phyloP scores from a whole-genome alignment of 371 early-diverging fungal genomes.

The Apophysomyces trapeziformis region DNA sequence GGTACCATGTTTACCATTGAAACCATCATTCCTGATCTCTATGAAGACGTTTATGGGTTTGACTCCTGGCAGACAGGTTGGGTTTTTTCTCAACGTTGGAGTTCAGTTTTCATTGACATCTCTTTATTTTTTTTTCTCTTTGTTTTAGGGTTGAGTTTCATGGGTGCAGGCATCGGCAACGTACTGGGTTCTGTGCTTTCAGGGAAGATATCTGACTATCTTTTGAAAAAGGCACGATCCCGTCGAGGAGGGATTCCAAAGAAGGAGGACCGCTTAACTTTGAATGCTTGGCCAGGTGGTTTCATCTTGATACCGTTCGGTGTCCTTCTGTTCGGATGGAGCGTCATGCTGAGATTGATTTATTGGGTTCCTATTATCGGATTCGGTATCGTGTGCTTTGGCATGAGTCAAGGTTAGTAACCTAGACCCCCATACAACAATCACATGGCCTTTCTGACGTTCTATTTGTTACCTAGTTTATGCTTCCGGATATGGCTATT shows the following conservation, averaged over 20 bases:
- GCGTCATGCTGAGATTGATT: slow-evolving; percentile 37
- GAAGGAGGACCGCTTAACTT: slow-evolving; percentile 47
- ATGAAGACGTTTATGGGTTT: slow-evolving; percentile 37
- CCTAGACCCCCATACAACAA: neutral
- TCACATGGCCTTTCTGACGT: neutral
- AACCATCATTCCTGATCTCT: slow-evolving; percentile 46
- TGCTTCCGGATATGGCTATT: slow-evolving; percentile 53
- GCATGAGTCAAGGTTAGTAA: slow-evolving; percentile 56
- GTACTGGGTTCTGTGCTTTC: slow-evolving; percentile 41
- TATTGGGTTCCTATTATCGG: slow-evolving; percentile 57
- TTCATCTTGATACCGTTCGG: slow-evolving; percentile 57
- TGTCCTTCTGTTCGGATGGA: slow-evolving; percentile 60
- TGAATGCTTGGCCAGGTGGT: slow-evolving; percentile 54
- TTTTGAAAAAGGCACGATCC: slow-evolving; percentile 30
- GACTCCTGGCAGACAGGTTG: slow-evolving; percentile 52
- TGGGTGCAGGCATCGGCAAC: slow-evolving; percentile 51
- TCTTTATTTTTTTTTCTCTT: neutral
- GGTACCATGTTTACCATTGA: slow-evolving; percentile 54
- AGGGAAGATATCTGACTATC: slow-evolving; percentile 39
- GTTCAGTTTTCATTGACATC: neutral
- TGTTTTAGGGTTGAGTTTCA: slow-evolving; percentile 36
- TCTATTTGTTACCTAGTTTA: slow-evolving; percentile 25
- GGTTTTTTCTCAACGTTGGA: neutral
- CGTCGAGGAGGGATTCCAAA: slow-evolving; percentile 32
- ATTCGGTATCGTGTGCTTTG: slow-evolving; percentile 60